Evolutionary conservation across 371 early-diverging fungal genomes (phyloP), one percentile per base, ranked within the genome.

Genomic region (Mortierella sp.): DNA sequence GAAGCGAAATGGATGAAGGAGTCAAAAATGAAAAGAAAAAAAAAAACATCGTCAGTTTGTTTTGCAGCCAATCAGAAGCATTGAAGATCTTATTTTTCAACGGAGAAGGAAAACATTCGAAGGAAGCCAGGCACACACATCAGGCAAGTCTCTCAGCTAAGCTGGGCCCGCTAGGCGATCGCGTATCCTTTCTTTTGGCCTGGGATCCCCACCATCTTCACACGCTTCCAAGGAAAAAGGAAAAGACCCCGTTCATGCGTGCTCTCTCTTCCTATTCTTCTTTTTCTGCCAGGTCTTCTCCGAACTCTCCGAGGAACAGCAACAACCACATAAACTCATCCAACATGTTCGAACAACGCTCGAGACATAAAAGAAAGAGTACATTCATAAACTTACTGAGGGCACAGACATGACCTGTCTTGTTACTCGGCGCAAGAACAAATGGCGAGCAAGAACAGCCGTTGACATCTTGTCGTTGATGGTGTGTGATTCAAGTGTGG

Each of bases 1-100:
- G 31, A n/a, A n/a, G 1, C 3, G 42, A 58, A 19, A 63, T 16
- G 63, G 31, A 63, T 55, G 50, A 45, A 54, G 26, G 31, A 38
- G 13, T 26, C 48, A 24, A 31, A 13, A 26, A 16, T 58, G 1
- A 38, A 48, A 52, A 38, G 57, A 73, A 55, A 45, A 57, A 76
- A 63, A 73, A 79, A 79, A 83, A 73, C 28, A 75, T 80, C 77
- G 79, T 75, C 79, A 80, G 83, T 70, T 80, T 54, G 31, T 21
- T 21, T n/a, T 24, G 3, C 24, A 54, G 58, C 83, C 80, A 83
- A 83, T 83, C 83, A 83, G 52, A 70, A 7, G 38, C 45, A 3
- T 50, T 14, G 24, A 3, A 5, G 54, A 42, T 57, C 63, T 34
- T 19, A 63, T 31, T 28, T 14, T 31, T 13, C 31, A 57, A n/a